Evolutionary conservation across 345 rosid genomes (phyloP).

Genomic region (Erysimum cheiranthoides): DNA sequence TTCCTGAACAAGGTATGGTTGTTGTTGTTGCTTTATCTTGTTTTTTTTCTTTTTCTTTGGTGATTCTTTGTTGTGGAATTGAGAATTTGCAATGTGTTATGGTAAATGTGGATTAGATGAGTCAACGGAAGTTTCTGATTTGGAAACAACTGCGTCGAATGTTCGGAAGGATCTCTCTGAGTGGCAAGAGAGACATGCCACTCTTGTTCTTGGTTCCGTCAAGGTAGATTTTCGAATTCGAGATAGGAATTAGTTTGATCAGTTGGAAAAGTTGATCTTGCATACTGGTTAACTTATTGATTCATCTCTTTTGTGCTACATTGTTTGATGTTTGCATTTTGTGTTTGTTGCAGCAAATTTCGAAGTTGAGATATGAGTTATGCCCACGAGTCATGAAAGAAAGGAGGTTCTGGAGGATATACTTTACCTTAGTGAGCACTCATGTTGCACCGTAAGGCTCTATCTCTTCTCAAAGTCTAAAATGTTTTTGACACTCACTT

Average conservation of each 20-base stretch:
- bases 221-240: conserved; percentile 53
- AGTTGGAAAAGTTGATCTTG: neutral
- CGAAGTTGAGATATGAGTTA: conserved; percentile 79
- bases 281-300: neutral
- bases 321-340: conserved; percentile 8
- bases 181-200: conserved; percentile 98
- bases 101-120: conserved; percentile 34
- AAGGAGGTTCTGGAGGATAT: conserved; percentile 90
- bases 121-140: conserved; percentile 53
- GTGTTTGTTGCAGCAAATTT: conserved; percentile 69
- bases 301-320: neutral
- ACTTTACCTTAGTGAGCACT: conserved; percentile 91
- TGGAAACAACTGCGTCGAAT: conserved; percentile 56
- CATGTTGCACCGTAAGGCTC: conserved; percentile 80
- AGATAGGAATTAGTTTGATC: neutral
- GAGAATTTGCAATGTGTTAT: conserved; percentile 1
- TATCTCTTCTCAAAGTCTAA: conserved; percentile 4
- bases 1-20: conserved; percentile 67
- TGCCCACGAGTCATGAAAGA: conserved; percentile 97
- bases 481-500: neutral
- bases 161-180: conserved; percentile 88
- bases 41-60: neutral
- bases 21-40: neutral
- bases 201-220: conserved; percentile 84
- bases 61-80: neutral